Percentiles rank a stretch among this genome's conserved stretches.
phyloP scores from a whole-genome alignment of 441 rosid species.

The Pelargonium cotyledonis region DNA sequence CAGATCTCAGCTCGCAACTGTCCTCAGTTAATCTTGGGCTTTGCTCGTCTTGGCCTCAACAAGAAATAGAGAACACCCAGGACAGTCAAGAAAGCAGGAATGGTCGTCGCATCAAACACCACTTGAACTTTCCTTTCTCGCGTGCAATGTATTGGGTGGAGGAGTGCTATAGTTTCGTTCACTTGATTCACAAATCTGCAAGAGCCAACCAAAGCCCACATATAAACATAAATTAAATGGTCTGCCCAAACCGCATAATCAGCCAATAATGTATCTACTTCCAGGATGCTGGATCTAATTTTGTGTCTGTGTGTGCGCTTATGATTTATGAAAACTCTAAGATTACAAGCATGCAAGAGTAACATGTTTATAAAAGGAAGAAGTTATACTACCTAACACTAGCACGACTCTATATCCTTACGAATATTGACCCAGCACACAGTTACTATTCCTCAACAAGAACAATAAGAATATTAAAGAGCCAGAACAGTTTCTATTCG shows the following conservation, averaged over 20 bases:
- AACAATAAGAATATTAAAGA: no score
- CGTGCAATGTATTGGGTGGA: conserved; percentile 90
- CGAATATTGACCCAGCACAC: no score
- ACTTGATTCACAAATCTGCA: conserved; percentile 77
- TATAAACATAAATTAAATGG: not conserved
- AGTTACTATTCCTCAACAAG: not conserved
- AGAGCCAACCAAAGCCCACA: not conserved
- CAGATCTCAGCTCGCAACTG: conserved; percentile 7
- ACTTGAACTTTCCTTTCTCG: conserved; percentile 67
- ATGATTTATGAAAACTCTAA: not conserved
- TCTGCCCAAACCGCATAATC: conserved; percentile 7
- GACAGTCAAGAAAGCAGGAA: conserved; percentile 74
- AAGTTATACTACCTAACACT: no score
- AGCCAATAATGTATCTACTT: not conserved
- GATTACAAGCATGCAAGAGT: not conserved
- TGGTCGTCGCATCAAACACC: conserved; percentile 63
- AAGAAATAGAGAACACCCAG: conserved; percentile 48
- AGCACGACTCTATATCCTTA: no score
- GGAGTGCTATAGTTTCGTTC: conserved; percentile 58
- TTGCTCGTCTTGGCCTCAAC: conserved; percentile 71
- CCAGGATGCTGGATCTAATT: not conserved
- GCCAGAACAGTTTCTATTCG: no score
- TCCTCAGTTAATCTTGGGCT: conserved; percentile 87
- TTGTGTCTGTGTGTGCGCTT: not conserved
- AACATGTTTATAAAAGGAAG: not conserved